A percentile compares a stretch with the other conserved stretches of the same genome.
Evolutionary conservation across 2,329 filamentous ascomycete species (phyloP).

Genomic region (Fusarium sp.): DNA sequence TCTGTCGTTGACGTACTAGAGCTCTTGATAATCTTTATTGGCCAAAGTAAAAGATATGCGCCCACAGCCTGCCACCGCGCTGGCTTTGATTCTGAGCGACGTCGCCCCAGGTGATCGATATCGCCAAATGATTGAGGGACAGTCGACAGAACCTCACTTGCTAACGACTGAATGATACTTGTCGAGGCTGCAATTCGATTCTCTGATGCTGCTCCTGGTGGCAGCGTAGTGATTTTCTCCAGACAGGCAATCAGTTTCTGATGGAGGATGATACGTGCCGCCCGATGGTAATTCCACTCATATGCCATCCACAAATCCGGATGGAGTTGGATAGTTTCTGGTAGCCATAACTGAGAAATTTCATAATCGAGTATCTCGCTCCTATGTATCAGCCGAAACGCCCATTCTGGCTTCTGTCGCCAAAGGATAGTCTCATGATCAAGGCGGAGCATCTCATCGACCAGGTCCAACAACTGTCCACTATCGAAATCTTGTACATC

Average conservation of each 20-base stretch:
- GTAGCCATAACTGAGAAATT: slow-evolving; percentile 21
- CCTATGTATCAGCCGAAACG: slow-evolving; percentile 46
- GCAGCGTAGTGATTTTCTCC: slow-evolving; percentile 5
- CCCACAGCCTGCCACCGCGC: slow-evolving; percentile 53
- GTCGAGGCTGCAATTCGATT: background rate
- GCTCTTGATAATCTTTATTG: slow-evolving; percentile 54
- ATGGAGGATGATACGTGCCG: slow-evolving; percentile 55
- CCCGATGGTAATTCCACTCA: slow-evolving; percentile 58
- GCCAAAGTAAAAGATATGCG: slow-evolving; percentile 57
- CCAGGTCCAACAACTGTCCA: slow-evolving; percentile 41
- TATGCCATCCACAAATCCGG: slow-evolving; percentile 57
- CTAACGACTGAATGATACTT: slow-evolving; percentile 47
- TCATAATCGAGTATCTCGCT: slow-evolving; percentile 31
- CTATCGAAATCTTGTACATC: background rate
- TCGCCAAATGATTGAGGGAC: slow-evolving; percentile 56
- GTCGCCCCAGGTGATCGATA: slow-evolving; percentile 47
- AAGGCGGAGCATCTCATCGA: slow-evolving; percentile 50
- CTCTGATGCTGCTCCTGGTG: background rate
- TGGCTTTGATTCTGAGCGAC: slow-evolving; percentile 7
- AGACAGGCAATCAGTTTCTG: slow-evolving; percentile 53
- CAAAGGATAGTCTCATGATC: slow-evolving; percentile 51
- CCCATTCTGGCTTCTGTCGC: slow-evolving; percentile 53
- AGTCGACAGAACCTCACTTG: slow-evolving; percentile 53
- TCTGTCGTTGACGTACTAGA: slow-evolving; percentile 35
- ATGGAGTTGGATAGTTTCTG: slow-evolving; percentile 52